Evolutionary conservation across 2,329 filamentous ascomycete species (phyloP).

Genomic region (Aplosporella prunicola): DNA sequence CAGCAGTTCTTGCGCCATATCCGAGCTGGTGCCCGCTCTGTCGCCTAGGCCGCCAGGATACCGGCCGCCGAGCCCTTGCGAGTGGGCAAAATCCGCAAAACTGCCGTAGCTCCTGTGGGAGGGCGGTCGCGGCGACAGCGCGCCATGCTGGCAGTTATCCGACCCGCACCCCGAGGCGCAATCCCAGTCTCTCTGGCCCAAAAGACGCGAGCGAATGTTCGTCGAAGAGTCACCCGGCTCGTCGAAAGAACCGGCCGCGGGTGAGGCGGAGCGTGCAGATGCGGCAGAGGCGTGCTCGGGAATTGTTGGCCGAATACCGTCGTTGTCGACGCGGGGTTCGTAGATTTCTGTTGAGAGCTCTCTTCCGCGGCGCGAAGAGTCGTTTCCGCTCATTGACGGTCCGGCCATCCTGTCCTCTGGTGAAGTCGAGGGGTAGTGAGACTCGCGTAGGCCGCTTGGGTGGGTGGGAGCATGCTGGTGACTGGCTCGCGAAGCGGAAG

Average conservation of each 20-base stretch:
- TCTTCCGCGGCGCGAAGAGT: conserved; percentile 13
- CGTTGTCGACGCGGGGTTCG: conserved; percentile 14
- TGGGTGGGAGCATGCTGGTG: conserved; percentile 26
- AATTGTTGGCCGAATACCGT: conserved; percentile 24
- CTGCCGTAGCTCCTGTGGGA: conserved; percentile 45
- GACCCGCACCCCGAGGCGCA: conserved; percentile 22
- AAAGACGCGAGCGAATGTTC: conserved; percentile 29
- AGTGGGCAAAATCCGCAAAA: conserved; percentile 29
- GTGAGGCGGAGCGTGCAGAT: conserved; percentile 18
- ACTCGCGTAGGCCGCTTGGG: conserved; percentile 33
- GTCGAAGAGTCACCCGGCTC: conserved; percentile 21
- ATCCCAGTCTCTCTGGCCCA: conserved; percentile 29
- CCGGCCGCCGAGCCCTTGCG: conserved; percentile 26
- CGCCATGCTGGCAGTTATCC: conserved; percentile 58
- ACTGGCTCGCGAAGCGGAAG: conserved; percentile 22
- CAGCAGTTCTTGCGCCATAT: conserved; percentile 30
- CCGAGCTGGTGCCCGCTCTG: conserved; percentile 21
- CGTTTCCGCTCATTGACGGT: too few species aligned
- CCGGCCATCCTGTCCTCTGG: conserved; percentile 30
- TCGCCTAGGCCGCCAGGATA: conserved; percentile 25
- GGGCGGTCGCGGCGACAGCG: conserved; percentile 60
- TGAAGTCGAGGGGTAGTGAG: conserved; percentile 31
- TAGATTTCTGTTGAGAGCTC: conserved; percentile 2
- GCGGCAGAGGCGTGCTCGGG: conserved; percentile 24
- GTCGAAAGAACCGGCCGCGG: conserved; percentile 17